These are phyloP conservation scores for Tricharina praecox DNA, from an alignment of 495 filamentous ascomycete genomes.

Conservation along the genomic window DNA sequence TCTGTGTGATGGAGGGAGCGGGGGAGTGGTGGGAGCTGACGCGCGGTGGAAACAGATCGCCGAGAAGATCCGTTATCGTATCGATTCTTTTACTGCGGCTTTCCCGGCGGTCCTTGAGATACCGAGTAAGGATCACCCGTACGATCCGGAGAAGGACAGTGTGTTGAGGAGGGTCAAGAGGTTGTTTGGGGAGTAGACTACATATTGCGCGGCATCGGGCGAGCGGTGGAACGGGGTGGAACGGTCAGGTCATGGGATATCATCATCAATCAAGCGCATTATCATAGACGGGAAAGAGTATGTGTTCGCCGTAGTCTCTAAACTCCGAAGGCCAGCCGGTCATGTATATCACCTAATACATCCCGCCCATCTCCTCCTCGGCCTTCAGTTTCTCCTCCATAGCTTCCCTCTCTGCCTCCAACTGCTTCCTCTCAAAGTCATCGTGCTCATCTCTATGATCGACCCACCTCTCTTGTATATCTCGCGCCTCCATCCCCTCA, in stretches of 20 bases:
- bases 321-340: too few relatives aligned
- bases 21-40: neutral
- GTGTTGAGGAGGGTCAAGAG: constrained; percentile 79
- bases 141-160: constrained; percentile 98
- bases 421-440: constrained; percentile 52
- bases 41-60: constrained; percentile 45
- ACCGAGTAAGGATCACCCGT: constrained; percentile 96
- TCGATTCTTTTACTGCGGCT: constrained; percentile 56
- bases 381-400: constrained; percentile 27
- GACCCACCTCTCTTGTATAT: constrained; percentile 91
- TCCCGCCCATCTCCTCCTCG: constrained; percentile 19
- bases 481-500: constrained; percentile 69
- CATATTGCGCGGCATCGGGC: too few relatives aligned
- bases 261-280: neutral
- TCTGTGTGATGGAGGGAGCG: too few relatives aligned
- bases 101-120: constrained; percentile 79
- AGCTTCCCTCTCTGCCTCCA: constrained; percentile 41
- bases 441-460: constrained; percentile 80
- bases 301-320: too few relatives aligned
- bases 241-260: too few relatives aligned
- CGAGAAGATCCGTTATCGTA: constrained; percentile 71
- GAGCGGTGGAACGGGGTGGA: too few relatives aligned
- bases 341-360: too few relatives aligned
- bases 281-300: neutral
- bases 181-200: constrained; percentile 75